Conservation (phyloP, 257 asterid species). For the Solanum rostratum region DNA sequence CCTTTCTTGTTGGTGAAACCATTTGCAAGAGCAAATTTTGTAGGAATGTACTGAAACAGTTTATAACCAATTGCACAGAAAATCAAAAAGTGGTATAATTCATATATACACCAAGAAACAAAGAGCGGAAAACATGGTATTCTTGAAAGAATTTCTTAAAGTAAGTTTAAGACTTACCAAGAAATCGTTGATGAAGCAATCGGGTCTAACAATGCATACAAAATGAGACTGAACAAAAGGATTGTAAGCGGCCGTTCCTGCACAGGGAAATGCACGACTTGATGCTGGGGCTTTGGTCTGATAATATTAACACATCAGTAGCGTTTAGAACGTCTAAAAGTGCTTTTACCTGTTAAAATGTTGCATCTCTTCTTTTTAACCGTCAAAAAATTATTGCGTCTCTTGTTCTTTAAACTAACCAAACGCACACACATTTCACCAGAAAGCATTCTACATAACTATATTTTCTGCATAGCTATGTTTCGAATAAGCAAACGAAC, state of each 20-base stretch:
- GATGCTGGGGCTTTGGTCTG: no score
- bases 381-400: no score
- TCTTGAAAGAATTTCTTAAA: neutral
- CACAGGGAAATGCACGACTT: neutral
- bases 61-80: neutral
- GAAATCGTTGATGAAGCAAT: neutral
- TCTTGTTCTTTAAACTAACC: no score
- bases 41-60: neutral
- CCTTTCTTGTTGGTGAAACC: neutral
- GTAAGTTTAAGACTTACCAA: neutral
- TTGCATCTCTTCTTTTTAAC: no score
- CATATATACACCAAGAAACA: neutral
- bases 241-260: neutral
- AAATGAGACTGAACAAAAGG: neutral
- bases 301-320: no score
- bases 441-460: no score
- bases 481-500: no score
- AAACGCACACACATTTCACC: no score
- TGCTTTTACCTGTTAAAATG: no score
- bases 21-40: neutral
- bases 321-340: no score
- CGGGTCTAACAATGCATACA: neutral
- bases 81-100: neutral
- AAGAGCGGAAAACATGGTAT: neutral
- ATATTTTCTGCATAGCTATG: no score